Conservation (phyloP, 306 rosid genomes). For the Begonia peltatifolia region DNA sequence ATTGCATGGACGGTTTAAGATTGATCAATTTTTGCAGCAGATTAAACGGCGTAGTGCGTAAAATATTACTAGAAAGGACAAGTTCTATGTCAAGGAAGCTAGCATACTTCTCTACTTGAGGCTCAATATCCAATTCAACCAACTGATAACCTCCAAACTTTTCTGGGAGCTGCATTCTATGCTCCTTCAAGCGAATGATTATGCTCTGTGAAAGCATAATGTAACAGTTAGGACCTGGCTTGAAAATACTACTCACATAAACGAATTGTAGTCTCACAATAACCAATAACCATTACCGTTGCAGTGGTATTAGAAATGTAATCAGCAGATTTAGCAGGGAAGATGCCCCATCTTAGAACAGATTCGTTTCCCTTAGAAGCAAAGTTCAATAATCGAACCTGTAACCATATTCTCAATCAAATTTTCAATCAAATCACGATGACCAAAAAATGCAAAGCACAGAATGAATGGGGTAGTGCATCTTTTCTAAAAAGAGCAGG, state of each 20-base stretch:
- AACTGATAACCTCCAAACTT: slow-evolving; percentile 35
- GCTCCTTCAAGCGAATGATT: slow-evolving; percentile 21
- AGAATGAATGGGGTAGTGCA: too few relatives aligned
- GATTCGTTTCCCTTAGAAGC: slow-evolving; percentile 15
- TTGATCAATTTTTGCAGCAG: too few relatives aligned
- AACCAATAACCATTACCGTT: slow-evolving; percentile 14
- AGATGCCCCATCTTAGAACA: slow-evolving; percentile 20
- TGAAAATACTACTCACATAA: too few relatives aligned
- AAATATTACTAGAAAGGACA: too few relatives aligned
- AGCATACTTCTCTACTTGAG: slow-evolving; percentile 20
- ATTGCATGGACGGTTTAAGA: too few relatives aligned
- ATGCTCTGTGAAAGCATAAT: slow-evolving; percentile 14
- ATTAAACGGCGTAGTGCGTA: too few relatives aligned
- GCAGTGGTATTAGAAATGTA: slow-evolving; percentile 23
- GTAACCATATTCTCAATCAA: neutral
- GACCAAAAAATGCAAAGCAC: too few relatives aligned
- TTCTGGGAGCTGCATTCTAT: slow-evolving; percentile 29
- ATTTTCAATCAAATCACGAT: neutral
- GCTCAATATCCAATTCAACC: slow-evolving; percentile 23
- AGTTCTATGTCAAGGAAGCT: neutral
- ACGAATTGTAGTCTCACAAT: too few relatives aligned
- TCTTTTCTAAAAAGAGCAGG: too few relatives aligned
- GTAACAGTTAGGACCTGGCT: neutral
- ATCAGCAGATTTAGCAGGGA: slow-evolving; percentile 22
- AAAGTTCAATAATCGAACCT: slow-evolving; percentile 28